These are phyloP conservation scores for Plasmodium inui DNA, from an alignment of 169 alveolate genomes.

Conservation along the genomic window DNA sequence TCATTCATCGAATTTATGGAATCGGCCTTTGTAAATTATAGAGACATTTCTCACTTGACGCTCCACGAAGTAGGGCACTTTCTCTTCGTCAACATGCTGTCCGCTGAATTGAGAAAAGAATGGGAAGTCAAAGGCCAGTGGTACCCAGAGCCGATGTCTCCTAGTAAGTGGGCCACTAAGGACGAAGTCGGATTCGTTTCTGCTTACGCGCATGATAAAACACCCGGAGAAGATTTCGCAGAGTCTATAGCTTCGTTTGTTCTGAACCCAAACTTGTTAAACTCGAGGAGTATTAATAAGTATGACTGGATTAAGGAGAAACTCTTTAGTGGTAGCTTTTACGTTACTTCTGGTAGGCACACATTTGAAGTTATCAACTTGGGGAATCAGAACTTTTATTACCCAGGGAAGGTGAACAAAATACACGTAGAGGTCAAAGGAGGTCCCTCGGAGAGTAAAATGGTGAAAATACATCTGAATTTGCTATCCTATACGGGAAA, in stretches of 20 bases:
- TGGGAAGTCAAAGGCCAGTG: slow-evolving; percentile 83
- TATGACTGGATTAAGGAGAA: slow-evolving; percentile 77
- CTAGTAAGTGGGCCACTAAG: slow-evolving; percentile 84
- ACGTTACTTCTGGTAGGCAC: slow-evolving; percentile 81
- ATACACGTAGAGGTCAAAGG: slow-evolving; percentile 78
- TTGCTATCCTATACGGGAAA: slow-evolving; percentile 66
- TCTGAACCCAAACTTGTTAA: slow-evolving; percentile 79
- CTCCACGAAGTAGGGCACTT: slow-evolving; percentile 86
- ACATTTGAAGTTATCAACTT: slow-evolving; percentile 82
- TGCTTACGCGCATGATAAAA: slow-evolving; percentile 86
- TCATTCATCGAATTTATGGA: slow-evolving; percentile 87
- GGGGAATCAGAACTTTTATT: slow-evolving; percentile 83
- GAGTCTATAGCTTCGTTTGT: slow-evolving; percentile 82
- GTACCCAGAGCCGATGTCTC: slow-evolving; percentile 82
- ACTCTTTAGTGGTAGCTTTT: slow-evolving; percentile 83
- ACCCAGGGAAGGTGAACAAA: slow-evolving; percentile 82
- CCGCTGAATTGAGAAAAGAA: slow-evolving; percentile 63
- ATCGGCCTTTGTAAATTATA: slow-evolving; percentile 82
- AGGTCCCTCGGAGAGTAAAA: slow-evolving; percentile 77
- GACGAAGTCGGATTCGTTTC: slow-evolving; percentile 82
- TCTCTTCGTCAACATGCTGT: slow-evolving; percentile 72
- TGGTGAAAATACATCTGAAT: slow-evolving; percentile 68
- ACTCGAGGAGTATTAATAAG: slow-evolving; percentile 76
- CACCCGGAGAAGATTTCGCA: slow-evolving; percentile 86
- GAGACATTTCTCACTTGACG: slow-evolving; percentile 79